phyloP scores from a whole-genome alignment of 208 protist genomes.

The Crithidia expoeki region DNA sequence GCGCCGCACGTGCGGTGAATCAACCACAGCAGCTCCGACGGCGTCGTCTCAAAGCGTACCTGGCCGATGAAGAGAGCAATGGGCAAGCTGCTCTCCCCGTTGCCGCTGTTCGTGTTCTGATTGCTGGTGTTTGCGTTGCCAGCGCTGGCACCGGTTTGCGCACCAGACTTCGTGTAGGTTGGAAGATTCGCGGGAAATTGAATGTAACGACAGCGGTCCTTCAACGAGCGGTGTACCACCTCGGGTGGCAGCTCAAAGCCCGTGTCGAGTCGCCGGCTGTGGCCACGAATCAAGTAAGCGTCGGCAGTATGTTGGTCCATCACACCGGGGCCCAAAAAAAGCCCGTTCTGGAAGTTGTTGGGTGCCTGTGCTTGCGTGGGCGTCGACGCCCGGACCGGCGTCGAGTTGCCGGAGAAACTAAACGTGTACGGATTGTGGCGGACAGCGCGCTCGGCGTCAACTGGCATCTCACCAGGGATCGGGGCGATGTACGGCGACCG shows the following conservation, averaged over 20 bases:
- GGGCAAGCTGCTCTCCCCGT: slow-evolving; percentile 14
- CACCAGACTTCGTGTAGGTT: slow-evolving; percentile 2
- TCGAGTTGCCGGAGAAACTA: slow-evolving; percentile 53
- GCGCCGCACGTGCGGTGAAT: slow-evolving; percentile 71
- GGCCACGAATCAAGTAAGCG: slow-evolving; percentile 17
- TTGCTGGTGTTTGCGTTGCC: slow-evolving; percentile 2
- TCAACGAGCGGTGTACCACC: slow-evolving; percentile 68
- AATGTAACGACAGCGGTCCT: slow-evolving; percentile 77
- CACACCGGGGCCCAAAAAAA: slow-evolving; percentile 9
- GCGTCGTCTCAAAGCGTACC: slow-evolving; percentile 83
- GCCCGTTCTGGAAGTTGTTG: slow-evolving; percentile 3
- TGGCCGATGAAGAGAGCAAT: slow-evolving; percentile 85
- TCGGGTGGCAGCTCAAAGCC: slow-evolving; percentile 43
- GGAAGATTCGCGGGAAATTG: slow-evolving; percentile 54
- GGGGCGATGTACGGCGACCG: slow-evolving; percentile 53
- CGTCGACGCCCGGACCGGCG: slow-evolving; percentile 37
- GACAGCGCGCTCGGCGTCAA: slow-evolving; percentile 30
- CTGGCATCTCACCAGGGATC: slow-evolving; percentile 19
- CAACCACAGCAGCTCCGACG: slow-evolving; percentile 79
- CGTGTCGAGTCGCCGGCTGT: slow-evolving; percentile 28
- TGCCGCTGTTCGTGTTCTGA: slow-evolving; percentile 14
- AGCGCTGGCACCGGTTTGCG: not conserved
- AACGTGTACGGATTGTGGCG: slow-evolving; percentile 47
- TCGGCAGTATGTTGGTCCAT: slow-evolving; percentile 13
- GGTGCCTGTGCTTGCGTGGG: slow-evolving; percentile 29